Evolutionary conservation across 225 moss, liverwort and hornwort genomes (phyloP).

Genomic region (Anthoceros angustus): DNA sequence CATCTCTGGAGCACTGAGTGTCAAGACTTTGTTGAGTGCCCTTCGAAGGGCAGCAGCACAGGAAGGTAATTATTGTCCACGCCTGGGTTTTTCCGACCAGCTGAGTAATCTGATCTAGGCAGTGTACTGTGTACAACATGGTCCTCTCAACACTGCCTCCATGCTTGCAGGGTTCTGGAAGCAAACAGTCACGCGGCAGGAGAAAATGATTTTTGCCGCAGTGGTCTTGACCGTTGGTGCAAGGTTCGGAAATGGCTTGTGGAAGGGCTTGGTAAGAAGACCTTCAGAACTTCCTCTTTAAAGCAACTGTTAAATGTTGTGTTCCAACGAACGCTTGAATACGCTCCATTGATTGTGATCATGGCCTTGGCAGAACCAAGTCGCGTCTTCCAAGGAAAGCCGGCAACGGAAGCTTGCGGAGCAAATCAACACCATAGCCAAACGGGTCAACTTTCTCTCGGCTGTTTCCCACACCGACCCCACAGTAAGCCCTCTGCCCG

Average conservation of each 20-base stretch:
- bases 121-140: neutral
- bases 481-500: neutral
- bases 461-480: slow-evolving; percentile 16
- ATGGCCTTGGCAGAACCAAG: slow-evolving; percentile 13
- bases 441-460: slow-evolving; percentile 13
- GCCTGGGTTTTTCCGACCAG: neutral
- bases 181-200: slow-evolving; percentile 22
- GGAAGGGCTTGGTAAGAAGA: slow-evolving; percentile 35
- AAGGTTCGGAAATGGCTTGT: slow-evolving; percentile 33
- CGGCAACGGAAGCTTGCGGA: slow-evolving; percentile 14
- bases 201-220: slow-evolving; percentile 26
- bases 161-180: slow-evolving; percentile 14
- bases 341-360: neutral
- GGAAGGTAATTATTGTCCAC: neutral
- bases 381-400: slow-evolving; percentile 12
- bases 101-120: neutral
- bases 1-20: slow-evolving; percentile 21
- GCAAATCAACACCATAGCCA: slow-evolving; percentile 12
- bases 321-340: neutral
- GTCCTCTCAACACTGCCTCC: neutral
- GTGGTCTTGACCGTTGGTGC: slow-evolving; percentile 28
- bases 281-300: neutral
- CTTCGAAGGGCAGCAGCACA: slow-evolving; percentile 12
- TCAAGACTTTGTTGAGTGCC: slow-evolving; percentile 15
- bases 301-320: neutral